Evolutionary conservation across 345 rosid species (phyloP).

Genomic region (Corymbia maculata): DNA sequence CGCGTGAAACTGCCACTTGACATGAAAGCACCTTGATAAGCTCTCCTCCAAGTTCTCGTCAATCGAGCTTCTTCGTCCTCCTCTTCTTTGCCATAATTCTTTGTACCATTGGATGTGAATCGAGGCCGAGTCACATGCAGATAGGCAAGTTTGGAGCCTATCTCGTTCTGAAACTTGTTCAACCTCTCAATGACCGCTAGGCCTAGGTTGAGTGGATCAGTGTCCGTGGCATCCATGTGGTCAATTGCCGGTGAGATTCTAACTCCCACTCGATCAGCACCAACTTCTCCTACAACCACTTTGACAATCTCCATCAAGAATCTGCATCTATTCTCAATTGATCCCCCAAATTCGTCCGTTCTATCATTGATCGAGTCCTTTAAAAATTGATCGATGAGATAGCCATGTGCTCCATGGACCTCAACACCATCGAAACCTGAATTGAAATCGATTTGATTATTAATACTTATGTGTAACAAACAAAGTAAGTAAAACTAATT

Average conservation of each 20-base stretch:
- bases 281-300: not conserved
- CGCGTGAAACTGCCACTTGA: not conserved
- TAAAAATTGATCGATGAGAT: constrained; percentile 6
- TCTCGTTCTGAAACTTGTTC: constrained; percentile 42
- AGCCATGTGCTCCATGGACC: constrained; percentile 5
- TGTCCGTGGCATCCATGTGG: constrained; percentile 58
- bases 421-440: constrained; percentile 3
- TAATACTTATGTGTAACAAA: not conserved
- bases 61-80: not conserved
- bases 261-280: constrained; percentile 24
- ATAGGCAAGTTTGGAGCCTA: constrained; percentile 47
- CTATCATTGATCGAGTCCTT: constrained; percentile 2
- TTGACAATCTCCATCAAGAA: not conserved
- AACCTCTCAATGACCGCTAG: constrained; percentile 47
- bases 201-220: constrained; percentile 66
- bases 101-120: constrained; percentile 44
- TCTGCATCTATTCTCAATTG: not conserved
- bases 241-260: constrained; percentile 76
- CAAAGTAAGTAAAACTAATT: not conserved
- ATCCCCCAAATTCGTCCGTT: not conserved
- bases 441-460: not conserved
- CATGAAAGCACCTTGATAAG: not conserved
- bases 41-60: not conserved
- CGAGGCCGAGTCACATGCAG: constrained; percentile 84
- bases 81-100: constrained; percentile 32